Base-by-base conservation (phyloP, 2,329 filamentous ascomycete genomes). In the Ophiostoma sp. region DNA sequence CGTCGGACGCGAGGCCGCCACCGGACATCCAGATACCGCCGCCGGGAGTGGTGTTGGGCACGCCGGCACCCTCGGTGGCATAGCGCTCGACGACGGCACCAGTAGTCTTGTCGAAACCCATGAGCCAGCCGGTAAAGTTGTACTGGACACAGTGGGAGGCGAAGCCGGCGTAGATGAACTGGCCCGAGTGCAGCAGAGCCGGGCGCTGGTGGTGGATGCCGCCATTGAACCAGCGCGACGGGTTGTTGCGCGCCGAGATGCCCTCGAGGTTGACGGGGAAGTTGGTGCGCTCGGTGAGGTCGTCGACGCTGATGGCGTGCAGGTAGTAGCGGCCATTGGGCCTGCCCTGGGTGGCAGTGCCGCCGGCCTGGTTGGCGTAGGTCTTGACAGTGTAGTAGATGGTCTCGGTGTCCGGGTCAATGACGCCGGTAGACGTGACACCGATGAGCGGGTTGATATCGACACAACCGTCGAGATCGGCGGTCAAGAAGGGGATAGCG, bases 131-230 rank as follows among this genome's bases (percentile, higher is more conserved):
- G 10, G 82, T 84, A 69, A 83, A 83, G 74, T 84, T 84, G 75
- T 81, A 84, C 73, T 82, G 79, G 10, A 83, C 82, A 70, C 83
- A 84, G 74, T 84, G 82, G n/a, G 81, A 83, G 0, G 81, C 82
- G 72, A 82, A 84, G 3, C 81, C 82, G 13, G 82, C 82, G 71
- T 84, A 84, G 39, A 84, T 78, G 72, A 78, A 83, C 68, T 83
- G 76, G n/a, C 80, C 80, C 10, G 80, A 76, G 60, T 82, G 81
- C 23, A 84, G 75, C n/a, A 83, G 75, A 5, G 78, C 82, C 1
- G 82, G 81, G 4, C 82, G 78, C 72, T 83, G 81, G 72, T 82
- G 81, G 52, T 83, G 80, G 71, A 82, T 83, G 57, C 82, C 83
- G 13, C 81, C 80, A 67, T 81, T 78, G 76, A 83, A 84, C 73